phyloP scores from a whole-genome alignment of 2,329 filamentous ascomycete species.

The Exophiala calicioides region DNA sequence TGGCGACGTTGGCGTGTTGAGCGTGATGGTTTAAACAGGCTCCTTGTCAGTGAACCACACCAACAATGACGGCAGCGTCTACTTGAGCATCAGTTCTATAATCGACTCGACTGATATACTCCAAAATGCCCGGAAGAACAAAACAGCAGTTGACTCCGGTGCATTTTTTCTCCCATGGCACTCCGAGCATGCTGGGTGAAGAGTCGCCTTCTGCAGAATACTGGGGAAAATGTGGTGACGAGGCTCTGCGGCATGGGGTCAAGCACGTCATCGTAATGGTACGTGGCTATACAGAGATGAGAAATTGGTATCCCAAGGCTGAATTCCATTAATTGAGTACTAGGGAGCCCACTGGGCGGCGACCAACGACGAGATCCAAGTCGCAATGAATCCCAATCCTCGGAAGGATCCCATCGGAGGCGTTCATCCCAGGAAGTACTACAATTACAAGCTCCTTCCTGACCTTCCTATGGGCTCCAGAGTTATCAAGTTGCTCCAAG shows the following conservation, averaged over 20 bases:
- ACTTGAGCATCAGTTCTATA: too few species aligned
- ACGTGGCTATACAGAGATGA: too few species aligned
- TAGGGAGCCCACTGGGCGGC: slow-evolving; percentile 68
- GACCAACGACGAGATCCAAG: slow-evolving; percentile 57
- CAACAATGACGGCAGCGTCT: too few species aligned
- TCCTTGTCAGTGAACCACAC: too few species aligned
- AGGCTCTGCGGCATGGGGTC: slow-evolving; percentile 59
- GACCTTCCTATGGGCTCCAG: slow-evolving; percentile 57
- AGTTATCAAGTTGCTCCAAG: slow-evolving; percentile 53
- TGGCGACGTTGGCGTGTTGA: too few species aligned
- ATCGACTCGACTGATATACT: too few species aligned
- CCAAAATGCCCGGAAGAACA: too few species aligned
- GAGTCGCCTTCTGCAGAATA: slow-evolving; percentile 62
- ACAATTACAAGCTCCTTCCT: slow-evolving; percentile 61
- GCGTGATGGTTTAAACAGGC: too few species aligned
- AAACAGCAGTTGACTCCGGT: too few species aligned
- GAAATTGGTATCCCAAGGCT: too few species aligned
- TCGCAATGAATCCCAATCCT: slow-evolving; percentile 62
- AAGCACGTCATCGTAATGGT: slow-evolving; percentile 69
- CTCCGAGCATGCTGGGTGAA: slow-evolving; percentile 71
- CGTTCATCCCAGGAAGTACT: slow-evolving; percentile 66
- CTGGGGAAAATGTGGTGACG: slow-evolving; percentile 67
- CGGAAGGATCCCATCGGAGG: slow-evolving; percentile 66
- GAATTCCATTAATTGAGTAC: too few species aligned
- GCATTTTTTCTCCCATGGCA: slow-evolving; percentile 72